Base-by-base conservation (phyloP, 371 early-diverging fungal genomes). In the Rhizopus microsporus region DNA sequence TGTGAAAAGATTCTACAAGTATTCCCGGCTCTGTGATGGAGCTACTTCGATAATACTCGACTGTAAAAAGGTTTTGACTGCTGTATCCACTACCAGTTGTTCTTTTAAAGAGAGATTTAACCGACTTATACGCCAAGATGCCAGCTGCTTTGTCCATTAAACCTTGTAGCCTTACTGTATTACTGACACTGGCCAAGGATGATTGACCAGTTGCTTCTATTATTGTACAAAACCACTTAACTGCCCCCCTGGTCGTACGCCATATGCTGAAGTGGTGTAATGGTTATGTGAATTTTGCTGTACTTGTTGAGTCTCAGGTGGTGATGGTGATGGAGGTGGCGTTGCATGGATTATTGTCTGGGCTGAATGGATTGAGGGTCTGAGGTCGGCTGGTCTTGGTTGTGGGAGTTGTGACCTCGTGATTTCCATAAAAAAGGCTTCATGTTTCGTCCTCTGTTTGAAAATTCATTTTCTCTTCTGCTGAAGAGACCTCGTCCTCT, bases 1-100 rank as follows among this genome's bases (percentile, higher is more conserved):
- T n/a, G 58, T 48, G 35, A 57, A 57, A 33, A 50, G 50, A 3
- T 50, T 48, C 4, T 49, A 57, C 3, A 58, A 35, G 13, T 34
- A 38, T 2, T 35, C n/a, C n/a, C n/a, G n/a, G 9, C 35, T 15
- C 13, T 58, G 58, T 6, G 50, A 35, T 3, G 51, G 58, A 13
- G 45, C 33, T 2, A 43, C 6, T 29, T 51, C 58, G 3, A 58
- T 51, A 12, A 43, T 44, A 13, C 45, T 37, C 10, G 58, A 40
- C 6, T 17, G 9, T 3, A 51, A 15, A 23, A 50, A 58, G 7
- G 40, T 51, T 3, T 32, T 23, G 0, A 51, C 58, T 17, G 44
- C 34, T 47, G 34, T 37, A 29, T 47, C 17, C 32, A 54, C 34
- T 10, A 42, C 44, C 10, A 2, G 6, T 33, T 54, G 54, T 9